Conservation (phyloP, 2,329 filamentous ascomycete species). For the Juglanconis oblonga region DNA sequence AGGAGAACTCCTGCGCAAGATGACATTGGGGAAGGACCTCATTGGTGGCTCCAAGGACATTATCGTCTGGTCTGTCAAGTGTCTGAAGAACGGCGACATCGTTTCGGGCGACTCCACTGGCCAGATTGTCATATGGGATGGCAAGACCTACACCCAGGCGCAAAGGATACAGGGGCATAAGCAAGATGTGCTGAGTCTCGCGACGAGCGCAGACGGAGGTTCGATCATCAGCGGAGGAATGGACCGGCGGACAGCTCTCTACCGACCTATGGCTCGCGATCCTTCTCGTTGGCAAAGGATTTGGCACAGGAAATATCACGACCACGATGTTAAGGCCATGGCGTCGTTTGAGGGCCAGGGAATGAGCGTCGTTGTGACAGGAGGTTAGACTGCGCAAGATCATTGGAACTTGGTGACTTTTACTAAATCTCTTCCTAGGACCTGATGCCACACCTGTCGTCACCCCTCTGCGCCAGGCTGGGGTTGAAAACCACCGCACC, state of each 20-base stretch:
- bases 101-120: slow-evolving; percentile 94
- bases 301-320: slow-evolving; percentile 83
- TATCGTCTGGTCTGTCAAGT: slow-evolving; percentile 91
- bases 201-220: slow-evolving; percentile 74
- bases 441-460: slow-evolving; percentile 83
- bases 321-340: slow-evolving; percentile 94
- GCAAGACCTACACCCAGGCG: slow-evolving; percentile 82
- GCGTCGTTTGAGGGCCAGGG: slow-evolving; percentile 80
- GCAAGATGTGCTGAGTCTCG: slow-evolving; percentile 87
- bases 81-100: slow-evolving; percentile 81
- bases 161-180: slow-evolving; percentile 85
- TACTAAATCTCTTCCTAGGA: slow-evolving; percentile 49
- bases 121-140: slow-evolving; percentile 90
- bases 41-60: slow-evolving; percentile 77
- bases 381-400: slow-evolving; percentile 57
- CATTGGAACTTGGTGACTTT: neutral
- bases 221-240: slow-evolving; percentile 88
- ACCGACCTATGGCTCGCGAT: slow-evolving; percentile 62
- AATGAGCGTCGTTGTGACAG: slow-evolving; percentile 85
- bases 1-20: slow-evolving; percentile 71
- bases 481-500: slow-evolving; percentile 75
- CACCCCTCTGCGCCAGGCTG: slow-evolving; percentile 73
- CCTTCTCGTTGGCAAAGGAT: slow-evolving; percentile 76
- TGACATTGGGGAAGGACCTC: slow-evolving; percentile 80
- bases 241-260: slow-evolving; percentile 82